Conservation (phyloP, 139 green algal genomes). For the Yamagishiella unicocca region DNA sequence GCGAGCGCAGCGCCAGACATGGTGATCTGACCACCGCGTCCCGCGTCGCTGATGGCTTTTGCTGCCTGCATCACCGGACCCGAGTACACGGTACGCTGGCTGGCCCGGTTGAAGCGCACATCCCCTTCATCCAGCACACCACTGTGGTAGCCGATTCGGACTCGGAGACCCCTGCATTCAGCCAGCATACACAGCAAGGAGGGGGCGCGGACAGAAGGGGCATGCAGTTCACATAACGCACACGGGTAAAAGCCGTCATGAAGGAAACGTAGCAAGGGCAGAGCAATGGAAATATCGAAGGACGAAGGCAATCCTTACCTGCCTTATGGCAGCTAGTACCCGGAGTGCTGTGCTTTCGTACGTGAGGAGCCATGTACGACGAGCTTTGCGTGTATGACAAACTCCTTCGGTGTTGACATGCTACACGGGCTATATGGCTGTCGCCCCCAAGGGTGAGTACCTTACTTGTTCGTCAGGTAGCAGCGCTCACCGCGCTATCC, state of each 20-base stretch:
- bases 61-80: constrained; percentile 7
- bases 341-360: too few relatives aligned
- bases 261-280: not conserved
- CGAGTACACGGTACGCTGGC: constrained; percentile 32
- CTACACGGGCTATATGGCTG: too few relatives aligned
- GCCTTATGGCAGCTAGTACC: too few relatives aligned
- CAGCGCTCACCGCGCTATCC: too few relatives aligned
- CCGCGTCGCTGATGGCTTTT: constrained; percentile 42
- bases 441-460: too few relatives aligned
- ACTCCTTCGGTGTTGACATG: too few relatives aligned
- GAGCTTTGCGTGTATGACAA: too few relatives aligned
- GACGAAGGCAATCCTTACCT: not conserved
- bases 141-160: constrained; percentile 49
- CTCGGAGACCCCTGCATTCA: constrained; percentile 39
- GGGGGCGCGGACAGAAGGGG: not conserved
- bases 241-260: not conserved
- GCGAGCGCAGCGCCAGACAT: not conserved
- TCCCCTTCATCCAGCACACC: not conserved
- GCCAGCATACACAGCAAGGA: not conserved
- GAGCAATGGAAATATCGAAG: not conserved
- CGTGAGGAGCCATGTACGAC: too few relatives aligned
- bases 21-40: constrained; percentile 39
- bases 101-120: constrained; percentile 39
- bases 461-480: too few relatives aligned
- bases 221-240: not conserved